Evolutionary conservation across 2,329 filamentous ascomycete species (phyloP), one percentile per base, ranked within the genome.

Genomic region (Zasmidium citrigriseum): DNA sequence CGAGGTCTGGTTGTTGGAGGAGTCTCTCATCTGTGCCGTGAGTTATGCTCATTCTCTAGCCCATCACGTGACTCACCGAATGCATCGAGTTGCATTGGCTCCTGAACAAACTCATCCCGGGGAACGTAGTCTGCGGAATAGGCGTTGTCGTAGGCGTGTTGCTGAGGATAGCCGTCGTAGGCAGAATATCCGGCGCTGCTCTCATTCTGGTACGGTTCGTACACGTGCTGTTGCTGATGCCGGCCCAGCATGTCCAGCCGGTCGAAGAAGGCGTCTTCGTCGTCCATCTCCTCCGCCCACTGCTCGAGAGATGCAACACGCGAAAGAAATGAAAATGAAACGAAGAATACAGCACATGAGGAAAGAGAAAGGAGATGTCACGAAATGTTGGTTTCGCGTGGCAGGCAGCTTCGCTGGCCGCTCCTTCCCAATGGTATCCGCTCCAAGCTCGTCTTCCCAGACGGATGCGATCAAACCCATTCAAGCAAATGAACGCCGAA

Each of bases 1-100:
- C 65, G 20, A 67, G 54, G 44, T 72, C 69, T 9, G 72, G 67
- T 51, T 68, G 67, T 16, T 66, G 68, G 11, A 76, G 66, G 23
- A 77, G 54, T 23, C 57, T 62, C 34, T 75, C 61, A 60, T 78
- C 77, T 78, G 46, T 38, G 47, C 18, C 11, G 52, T 71, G 49
- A 67, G 60, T 34, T 18, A 20, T 12, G 27, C 18, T 48, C 12
- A 49, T 10, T 41, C 16, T 7, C 29, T 4, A 12, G 27, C 14
- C 27, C 16, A 3, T 12, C 27, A 3, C 34, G 34, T 18, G 2
- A 55, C 65, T 64, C 64, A 83, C 82, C 80, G 63, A 83, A 83
- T 2, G 75, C 75, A 71, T 84, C 80, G 12, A 82, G 70, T 44
- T 57, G 55, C 57, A 64, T 46, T 1, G 60, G 61, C 24, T 60